These are phyloP conservation scores for Aspergillus cejpii DNA, from an alignment of 2,329 filamentous ascomycete species.

Conservation along the genomic window DNA sequence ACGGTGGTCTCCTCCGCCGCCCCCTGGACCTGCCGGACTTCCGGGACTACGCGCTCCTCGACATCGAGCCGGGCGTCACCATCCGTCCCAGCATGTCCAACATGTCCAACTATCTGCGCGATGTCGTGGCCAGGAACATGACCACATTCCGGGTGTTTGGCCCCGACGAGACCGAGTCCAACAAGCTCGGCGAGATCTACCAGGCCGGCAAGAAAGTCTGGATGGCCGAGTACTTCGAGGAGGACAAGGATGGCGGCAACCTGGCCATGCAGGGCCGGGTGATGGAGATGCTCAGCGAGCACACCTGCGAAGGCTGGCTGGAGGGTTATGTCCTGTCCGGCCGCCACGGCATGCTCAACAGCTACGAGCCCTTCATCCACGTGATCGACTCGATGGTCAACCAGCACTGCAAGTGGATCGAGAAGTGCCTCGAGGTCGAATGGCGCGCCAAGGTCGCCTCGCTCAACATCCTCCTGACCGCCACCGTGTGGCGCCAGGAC, in stretches of 20 bases:
- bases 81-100: constrained; percentile 61
- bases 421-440: constrained; percentile 71
- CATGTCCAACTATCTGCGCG: constrained; percentile 60
- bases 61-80: constrained; percentile 55
- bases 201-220: constrained; percentile 71
- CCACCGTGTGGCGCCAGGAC: constrained; percentile 74
- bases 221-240: constrained; percentile 71
- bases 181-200: constrained; percentile 68
- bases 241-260: constrained; percentile 69
- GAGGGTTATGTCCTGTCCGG: constrained; percentile 72
- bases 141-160: constrained; percentile 69
- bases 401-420: constrained; percentile 79
- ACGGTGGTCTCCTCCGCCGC: constrained; percentile 61
- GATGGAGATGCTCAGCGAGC: constrained; percentile 80
- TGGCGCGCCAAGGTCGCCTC: constrained; percentile 69
- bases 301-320: constrained; percentile 72
- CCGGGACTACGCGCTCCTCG: constrained; percentile 57
- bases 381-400: constrained; percentile 82
- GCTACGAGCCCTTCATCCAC: constrained; percentile 76
- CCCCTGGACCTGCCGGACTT: constrained; percentile 66
- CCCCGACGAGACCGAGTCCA: constrained; percentile 74
- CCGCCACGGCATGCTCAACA: constrained; percentile 69
- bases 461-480: constrained; percentile 71
- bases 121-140: constrained; percentile 59
- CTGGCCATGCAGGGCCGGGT: constrained; percentile 61